Base-by-base conservation (phyloP, 176 grass and related monocot genomes). In the Oryza meridionalis region DNA sequence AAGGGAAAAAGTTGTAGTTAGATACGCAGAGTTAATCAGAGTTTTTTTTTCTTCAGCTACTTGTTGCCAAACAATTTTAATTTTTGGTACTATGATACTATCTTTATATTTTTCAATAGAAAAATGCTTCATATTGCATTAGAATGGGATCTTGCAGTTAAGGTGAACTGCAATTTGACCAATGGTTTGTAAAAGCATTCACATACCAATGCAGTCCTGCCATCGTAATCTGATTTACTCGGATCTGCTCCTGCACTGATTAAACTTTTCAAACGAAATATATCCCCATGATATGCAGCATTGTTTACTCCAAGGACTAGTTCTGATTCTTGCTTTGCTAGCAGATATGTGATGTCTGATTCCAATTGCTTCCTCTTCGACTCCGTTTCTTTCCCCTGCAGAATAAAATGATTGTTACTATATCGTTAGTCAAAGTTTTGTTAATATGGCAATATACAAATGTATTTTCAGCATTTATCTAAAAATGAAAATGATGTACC, bases 201-300 rank as follows among this genome's bases (percentile, higher is more conserved):
- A 86, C 88, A 13, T 84, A 98, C 95, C 55, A 98, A 67, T 46
- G 92, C 85, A 21, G 91, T 98, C 82, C 95, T 91, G 11, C 95
- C 90, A 67, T 98, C 82, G n/a, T 98, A 93, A 58, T 95, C 87
- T 3, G 73, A 27, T 93, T 80, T 98, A 77, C 82, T 98, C 26
- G 92, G 95, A 88, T 98, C 92, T 31, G 88, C 95, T 93, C 95
- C 95, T 47, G 89, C 91, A 77, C 83, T 91, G 61, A 98, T 91
- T 51, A 95, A 87, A 31, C 79, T 81, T 85, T 93, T 93, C 40
- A 98, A 53, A 86, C 81, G 85, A 59, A 69, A 73, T 25, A 98
- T 65, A 31, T 98, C 92, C 58, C 92, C 92, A 81, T 93, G 83
- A 78, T 98, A 95, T 47, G 92, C 91, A 45, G 92, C 89, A 88